Evolutionary conservation across 257 asterid species (phyloP), one percentile per base, ranked within the genome.

Genomic region (Echium plantagineum): DNA sequence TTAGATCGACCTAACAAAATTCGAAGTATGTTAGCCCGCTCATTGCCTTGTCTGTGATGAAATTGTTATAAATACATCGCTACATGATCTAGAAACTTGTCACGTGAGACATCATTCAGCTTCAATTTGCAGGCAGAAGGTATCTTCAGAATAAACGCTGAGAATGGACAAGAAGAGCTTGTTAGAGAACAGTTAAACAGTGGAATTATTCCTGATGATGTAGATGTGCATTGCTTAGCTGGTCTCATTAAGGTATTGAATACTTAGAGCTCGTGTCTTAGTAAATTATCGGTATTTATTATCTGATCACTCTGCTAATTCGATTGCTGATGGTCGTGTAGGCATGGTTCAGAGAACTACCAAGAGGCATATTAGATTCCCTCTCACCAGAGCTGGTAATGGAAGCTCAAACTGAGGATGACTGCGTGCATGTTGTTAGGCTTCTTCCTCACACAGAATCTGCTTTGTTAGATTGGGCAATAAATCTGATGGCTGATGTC

Each of bases 281-380:
- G 49, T 12, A 13, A 15, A 12, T 42, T 12, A 15, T 12, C 17
- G 17, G 49, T 13, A 17, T 42, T 42, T 42, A 35, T 35, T 8
- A 35, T 35, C 12, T 35, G 46, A 0, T 7, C 19, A 20, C 21
- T 12, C 20, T 52, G 32, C 21, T 52, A 52, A 52, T 53, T 21
- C 21, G 56, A 35, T 20, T 15, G 6, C 26, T 19, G 26, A 58
- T 61, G 61, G 18, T 30, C 66, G 2, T 59, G 60, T 31, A 77
- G 82, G 82, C 97, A 47, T 90, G 96, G 97, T 90, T 87, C 74
- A 85, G 97, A 78, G 97, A 90, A 72, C 74, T 90, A 15, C 96
- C 97, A 0, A 78, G 64, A 15, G 97, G 94, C 66, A 65, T 90
- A 68, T 59, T 90, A 81, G 97, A 90, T 73, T 67, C 85, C 53